Evolutionary conservation across 1,284 basidiomycete genomes (phyloP), one percentile per base, ranked within the genome.

Genomic region (Athelia sp.): DNA sequence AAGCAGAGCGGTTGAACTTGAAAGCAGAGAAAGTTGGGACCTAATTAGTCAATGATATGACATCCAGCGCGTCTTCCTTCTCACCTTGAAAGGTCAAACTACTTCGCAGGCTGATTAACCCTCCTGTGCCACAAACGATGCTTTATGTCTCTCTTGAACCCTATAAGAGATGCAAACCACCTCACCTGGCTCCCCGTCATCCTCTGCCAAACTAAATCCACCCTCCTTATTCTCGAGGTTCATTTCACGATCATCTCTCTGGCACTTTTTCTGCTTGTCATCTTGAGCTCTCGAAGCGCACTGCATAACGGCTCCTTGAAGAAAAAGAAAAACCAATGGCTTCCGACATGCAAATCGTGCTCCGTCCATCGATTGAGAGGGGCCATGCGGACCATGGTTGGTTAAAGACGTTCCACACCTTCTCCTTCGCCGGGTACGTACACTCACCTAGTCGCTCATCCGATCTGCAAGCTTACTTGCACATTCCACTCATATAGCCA

Each of bases 381-480:
- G 92, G 91, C 6, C 69, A 87, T 49, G 88, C 87, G 13, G 81
- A 96, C 63, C 92, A 93, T 58, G 82, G 83, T 19, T 98, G 93
- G 93, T 73, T 98, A 44, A 94, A 93, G 75, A 87, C 87, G 0
- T 92, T 93, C 74, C 90, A 93, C 58, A 88, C 90, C 0, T 94
- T 92, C 65, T 82, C 84, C 6, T 94, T 95, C 60, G 87, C 92
- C 1, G 68, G 67, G 84, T 86, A 62, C 47, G 81, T 73, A 29
- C 36, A 26, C 26, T 11, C 11, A 34, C 17, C 32, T 34, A n/a
- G n/a, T 6, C 13, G 26, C 13, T 29, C 26, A 6, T 29, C 4
- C 26, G 26, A 29, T 13, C 26, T 29, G 26, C 4, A 6, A 29
- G 6, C 26, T 29, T 29, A 29, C 13, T 6, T 29, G n/a, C 26